Conservation (phyloP, 352 stramenopile genomes). For the Sclerospora graminicola region DNA sequence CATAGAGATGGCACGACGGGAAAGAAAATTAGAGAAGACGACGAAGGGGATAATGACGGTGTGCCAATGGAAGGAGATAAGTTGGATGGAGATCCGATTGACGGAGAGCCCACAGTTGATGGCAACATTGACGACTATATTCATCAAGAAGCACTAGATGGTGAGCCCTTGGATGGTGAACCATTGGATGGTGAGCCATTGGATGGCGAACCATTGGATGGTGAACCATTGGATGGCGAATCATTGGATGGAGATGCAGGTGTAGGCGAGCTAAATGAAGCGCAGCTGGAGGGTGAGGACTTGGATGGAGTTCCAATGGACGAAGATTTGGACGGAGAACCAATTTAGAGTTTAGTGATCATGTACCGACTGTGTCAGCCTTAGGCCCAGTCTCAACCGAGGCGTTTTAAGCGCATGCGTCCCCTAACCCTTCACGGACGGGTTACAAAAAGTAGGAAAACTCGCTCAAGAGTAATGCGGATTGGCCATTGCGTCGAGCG, state of each 20-base stretch:
- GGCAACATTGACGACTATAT: constrained; percentile 21
- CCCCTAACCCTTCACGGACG: too few relatives aligned
- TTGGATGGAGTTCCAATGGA: constrained; percentile 35
- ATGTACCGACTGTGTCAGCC: too few relatives aligned
- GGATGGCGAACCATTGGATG: constrained; percentile 31
- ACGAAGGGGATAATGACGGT: constrained; percentile 17
- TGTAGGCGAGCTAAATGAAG: constrained; percentile 27
- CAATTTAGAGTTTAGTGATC: too few relatives aligned
- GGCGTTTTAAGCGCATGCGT: too few relatives aligned
- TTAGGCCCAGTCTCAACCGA: too few relatives aligned
- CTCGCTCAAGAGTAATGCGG: too few relatives aligned
- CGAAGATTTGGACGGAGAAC: constrained; percentile 34
- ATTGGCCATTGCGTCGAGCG: too few relatives aligned
- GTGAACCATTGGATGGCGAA: constrained; percentile 35
- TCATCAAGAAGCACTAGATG: constrained; percentile 2
- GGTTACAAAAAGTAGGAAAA: too few relatives aligned
- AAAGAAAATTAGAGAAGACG: constrained; percentile 1
- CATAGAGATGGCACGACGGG: background rate
- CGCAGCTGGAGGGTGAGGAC: constrained; percentile 27
- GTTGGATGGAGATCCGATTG: constrained; percentile 18
- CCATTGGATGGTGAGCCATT: constrained; percentile 1
- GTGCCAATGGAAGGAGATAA: constrained; percentile 32
- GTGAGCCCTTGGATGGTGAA: background rate
- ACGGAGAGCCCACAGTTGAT: constrained; percentile 35
- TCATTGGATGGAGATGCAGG: constrained; percentile 22